Base-by-base conservation (phyloP, 1,284 basidiomycete species). In the Puccinia polysora region DNA sequence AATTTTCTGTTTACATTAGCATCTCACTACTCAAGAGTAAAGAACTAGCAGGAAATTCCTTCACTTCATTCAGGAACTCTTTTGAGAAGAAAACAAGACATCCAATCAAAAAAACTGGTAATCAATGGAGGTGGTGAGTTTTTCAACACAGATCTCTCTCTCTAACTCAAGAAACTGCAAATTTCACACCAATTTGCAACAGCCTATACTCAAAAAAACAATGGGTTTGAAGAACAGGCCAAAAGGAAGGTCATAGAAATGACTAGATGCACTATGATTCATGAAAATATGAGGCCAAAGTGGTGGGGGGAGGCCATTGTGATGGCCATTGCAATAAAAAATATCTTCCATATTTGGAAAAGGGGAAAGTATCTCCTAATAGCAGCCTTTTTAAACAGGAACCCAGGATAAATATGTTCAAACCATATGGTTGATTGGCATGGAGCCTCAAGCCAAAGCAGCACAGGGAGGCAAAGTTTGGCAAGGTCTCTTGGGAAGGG, bases 281-380 rank as follows among this genome's bases (percentile, higher is more conserved):
- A 52, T 1, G n/a, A 25, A 30, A 52, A 52, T 47, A 8, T 64
- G 4, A n/a, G 45, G 2, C 3, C 25, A 52, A 32, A 49, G 6
- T 64, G 32, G 47, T 64, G 62, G 62, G 45, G 8, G 1, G 47
- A 64, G 43, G 62, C 45, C 0, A 47, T 64, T 15, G 4, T 28
- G 12, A 64, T 7, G 1, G 47, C 62, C 8, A 20, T 10, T 1
- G 30, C 59, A 12, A 32, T 32, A 0, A 62, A 1, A 62, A 62
- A 10, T 62, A 43, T 18, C n/a, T 62, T 2, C 59, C 59, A 12
- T 62, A 20, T n/a, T 14, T 47, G 3, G 14, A 8, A 18, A 30
- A 23, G 32, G 3, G 40, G 7, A 2, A n/a, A 2, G n/a, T 6
- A 0, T 47, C 40, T 2, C 40, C 40, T 2, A 1, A 28, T 4